Evolutionary conservation across 2,329 filamentous ascomycete genomes (phyloP).

Genomic region (Pyrenophora graminea): DNA sequence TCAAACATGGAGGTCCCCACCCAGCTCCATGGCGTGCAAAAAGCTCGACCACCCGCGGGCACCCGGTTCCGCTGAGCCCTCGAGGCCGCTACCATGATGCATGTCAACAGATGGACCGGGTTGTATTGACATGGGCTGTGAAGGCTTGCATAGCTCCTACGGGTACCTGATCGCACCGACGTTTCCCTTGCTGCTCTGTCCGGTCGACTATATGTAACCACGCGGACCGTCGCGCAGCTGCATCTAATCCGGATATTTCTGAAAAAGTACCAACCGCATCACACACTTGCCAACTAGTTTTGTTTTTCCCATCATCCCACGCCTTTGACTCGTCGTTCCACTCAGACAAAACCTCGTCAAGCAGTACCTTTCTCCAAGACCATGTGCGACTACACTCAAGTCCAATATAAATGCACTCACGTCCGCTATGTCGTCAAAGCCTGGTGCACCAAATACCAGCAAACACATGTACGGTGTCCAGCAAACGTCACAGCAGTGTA

Average conservation of each 20-base stretch:
- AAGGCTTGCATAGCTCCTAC: conserved; percentile 20
- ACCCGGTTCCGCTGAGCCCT: conserved; percentile 26
- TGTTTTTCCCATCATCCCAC: background rate
- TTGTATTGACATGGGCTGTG: conserved; percentile 17
- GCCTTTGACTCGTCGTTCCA: conserved; percentile 1
- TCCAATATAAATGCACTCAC: conserved; percentile 61
- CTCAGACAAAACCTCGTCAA: conserved; percentile 5
- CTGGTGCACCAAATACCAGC: conserved; percentile 60
- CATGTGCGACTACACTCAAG: conserved; percentile 65
- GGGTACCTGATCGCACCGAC: conserved; percentile 33
- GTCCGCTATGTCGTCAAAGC: conserved; percentile 60
- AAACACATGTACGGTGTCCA: conserved; percentile 60
- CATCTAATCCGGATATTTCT: conserved; percentile 18
- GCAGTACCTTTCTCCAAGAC: conserved; percentile 7
- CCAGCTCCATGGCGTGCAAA: conserved; percentile 19
- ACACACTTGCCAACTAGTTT: conserved; percentile 6
- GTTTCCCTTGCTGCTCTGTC: conserved; percentile 15
- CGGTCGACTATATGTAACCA: conserved; percentile 20
- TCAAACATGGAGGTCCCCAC: conserved; percentile 31
- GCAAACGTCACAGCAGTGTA: conserved; percentile 60
- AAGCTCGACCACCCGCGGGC: conserved; percentile 27
- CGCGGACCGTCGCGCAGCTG: conserved; percentile 25
- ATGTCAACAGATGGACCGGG: conserved; percentile 22
- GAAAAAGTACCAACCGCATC: conserved; percentile 10
- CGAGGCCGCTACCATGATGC: conserved; percentile 24